phyloP scores from a whole-genome alignment of 1,284 basidiomycete species.

The Fomitopsis palustris region DNA sequence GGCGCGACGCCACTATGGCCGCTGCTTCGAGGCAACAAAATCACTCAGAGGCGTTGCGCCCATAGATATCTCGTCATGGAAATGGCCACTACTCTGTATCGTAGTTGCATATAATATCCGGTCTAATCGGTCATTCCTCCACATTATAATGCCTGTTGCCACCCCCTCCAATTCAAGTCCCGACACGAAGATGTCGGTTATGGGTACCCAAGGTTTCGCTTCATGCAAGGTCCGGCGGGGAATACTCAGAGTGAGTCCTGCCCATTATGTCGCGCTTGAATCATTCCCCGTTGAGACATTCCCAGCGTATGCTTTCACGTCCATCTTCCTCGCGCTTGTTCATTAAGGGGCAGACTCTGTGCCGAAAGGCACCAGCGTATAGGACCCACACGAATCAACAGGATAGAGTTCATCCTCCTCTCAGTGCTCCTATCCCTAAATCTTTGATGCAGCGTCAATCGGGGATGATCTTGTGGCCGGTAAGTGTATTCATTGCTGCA shows the following conservation, averaged over 20 bases:
- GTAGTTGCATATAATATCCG: background rate
- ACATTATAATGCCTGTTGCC: background rate
- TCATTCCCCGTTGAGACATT: background rate
- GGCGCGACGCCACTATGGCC: conserved; percentile 42
- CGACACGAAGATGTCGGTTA: background rate
- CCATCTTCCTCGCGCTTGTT: background rate
- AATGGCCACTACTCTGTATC: background rate
- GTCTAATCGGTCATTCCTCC: background rate
- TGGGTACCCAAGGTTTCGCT: too few relatives aligned
- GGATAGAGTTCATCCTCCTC: background rate
- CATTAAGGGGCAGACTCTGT: background rate
- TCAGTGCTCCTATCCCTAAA: background rate
- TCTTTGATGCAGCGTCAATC: background rate
- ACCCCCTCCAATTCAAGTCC: background rate
- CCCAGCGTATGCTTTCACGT: background rate
- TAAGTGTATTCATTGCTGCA: too few relatives aligned
- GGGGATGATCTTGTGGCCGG: background rate
- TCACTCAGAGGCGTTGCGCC: background rate
- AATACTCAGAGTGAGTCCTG: too few relatives aligned
- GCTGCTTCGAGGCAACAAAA: conserved; percentile 8
- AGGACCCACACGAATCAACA: background rate
- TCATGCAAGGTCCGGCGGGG: too few relatives aligned
- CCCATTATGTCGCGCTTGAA: background rate
- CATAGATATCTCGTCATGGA: background rate
- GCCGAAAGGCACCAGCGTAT: background rate